These are phyloP conservation scores for Aspergillus sp. DNA, from an alignment of 2,329 filamentous ascomycete genomes.

Conservation along the genomic window DNA sequence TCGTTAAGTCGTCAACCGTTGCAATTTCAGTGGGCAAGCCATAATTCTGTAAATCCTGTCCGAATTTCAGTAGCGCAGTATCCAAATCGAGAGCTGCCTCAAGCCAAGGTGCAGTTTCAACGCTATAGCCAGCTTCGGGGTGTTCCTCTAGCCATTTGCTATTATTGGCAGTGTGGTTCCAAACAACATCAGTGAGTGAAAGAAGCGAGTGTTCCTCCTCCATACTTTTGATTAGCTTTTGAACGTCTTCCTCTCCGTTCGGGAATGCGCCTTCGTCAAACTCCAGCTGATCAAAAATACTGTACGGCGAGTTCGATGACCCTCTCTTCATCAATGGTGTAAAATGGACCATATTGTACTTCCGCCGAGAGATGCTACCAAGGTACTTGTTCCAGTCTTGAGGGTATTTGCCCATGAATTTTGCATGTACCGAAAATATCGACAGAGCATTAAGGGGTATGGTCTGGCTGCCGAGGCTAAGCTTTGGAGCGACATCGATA, in stretches of 20 bases:
- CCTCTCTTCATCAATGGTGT: constrained; percentile 89
- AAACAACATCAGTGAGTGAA: constrained; percentile 91
- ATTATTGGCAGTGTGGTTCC: constrained; percentile 97
- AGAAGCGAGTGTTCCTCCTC: constrained; percentile 81
- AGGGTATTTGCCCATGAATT: constrained; percentile 95
- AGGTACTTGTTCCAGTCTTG: constrained; percentile 88
- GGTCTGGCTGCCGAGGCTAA: constrained; percentile 70
- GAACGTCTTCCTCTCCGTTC: constrained; percentile 77
- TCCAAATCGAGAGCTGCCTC: constrained; percentile 72
- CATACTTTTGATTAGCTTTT: constrained; percentile 74
- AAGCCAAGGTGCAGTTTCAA: constrained; percentile 79
- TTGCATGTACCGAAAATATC: constrained; percentile 91
- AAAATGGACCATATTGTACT: constrained; percentile 99
- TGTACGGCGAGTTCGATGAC: constrained; percentile 93
- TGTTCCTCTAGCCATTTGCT: constrained; percentile 92
- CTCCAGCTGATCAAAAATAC: constrained; percentile 84
- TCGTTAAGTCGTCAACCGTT: constrained; percentile 68
- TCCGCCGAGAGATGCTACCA: constrained; percentile 80
- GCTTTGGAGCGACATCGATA: constrained; percentile 84
- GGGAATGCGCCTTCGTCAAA: constrained; percentile 85
- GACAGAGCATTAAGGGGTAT: constrained; percentile 85
- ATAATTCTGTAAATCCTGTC: constrained; percentile 61
- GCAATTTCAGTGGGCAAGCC: constrained; percentile 75
- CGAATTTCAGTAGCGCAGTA: constrained; percentile 66
- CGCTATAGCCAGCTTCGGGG: constrained; percentile 92